A percentile compares a stretch with the other conserved stretches of the same genome.
Evolutionary conservation across 148 eudicot species (phyloP).

Genomic region (Heliosperma pusillum): DNA sequence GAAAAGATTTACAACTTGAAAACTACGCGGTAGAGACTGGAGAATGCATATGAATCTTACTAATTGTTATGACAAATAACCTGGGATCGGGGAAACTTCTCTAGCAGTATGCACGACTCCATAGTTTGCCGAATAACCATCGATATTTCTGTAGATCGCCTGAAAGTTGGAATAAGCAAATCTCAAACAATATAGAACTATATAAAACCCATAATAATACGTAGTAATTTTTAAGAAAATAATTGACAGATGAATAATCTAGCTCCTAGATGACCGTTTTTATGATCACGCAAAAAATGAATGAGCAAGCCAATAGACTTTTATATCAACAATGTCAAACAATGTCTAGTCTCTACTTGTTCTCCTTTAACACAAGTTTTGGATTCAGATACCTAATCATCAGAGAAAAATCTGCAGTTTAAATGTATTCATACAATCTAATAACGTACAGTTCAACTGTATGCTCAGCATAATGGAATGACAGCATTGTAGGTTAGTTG

Average conservation of each 20-base stretch:
- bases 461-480: neutral
- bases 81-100: slow-evolving; percentile 92
- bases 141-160: slow-evolving; percentile 95
- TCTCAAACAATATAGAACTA: neutral
- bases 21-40: neutral
- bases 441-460: neutral
- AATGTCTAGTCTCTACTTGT: neutral
- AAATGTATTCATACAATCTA: slow-evolving; percentile 1
- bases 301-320: neutral
- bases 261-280: neutral
- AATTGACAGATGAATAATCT: neutral
- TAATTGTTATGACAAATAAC: slow-evolving; percentile 24
- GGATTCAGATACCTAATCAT: neutral
- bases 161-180: slow-evolving; percentile 25
- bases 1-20: neutral
- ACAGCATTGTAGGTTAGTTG: neutral
- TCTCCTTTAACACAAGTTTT: slow-evolving; percentile 1
- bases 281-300: neutral
- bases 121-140: slow-evolving; percentile 92
- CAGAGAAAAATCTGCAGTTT: neutral
- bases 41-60: slow-evolving; percentile 4
- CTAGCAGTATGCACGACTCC: slow-evolving; percentile 89
- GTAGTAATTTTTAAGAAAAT: neutral
- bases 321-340: neutral
- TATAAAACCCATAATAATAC: neutral